These are phyloP conservation scores for Paramarasmius palmivorus DNA, from an alignment of 1,284 basidiomycete species.

Conservation along the genomic window DNA sequence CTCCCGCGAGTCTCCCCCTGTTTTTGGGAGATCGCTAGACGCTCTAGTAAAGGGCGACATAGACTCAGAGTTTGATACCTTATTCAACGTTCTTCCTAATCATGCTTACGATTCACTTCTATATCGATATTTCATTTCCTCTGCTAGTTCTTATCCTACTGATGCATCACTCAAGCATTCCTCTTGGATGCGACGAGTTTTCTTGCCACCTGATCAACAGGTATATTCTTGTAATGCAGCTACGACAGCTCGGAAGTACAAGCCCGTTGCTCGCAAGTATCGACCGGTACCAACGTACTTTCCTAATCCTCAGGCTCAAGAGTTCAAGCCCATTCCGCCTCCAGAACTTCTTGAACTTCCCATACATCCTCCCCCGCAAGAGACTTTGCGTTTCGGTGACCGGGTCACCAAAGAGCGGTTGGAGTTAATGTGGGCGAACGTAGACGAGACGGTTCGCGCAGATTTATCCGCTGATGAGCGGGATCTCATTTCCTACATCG, in stretches of 20 bases:
- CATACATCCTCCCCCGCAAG: slow-evolving; percentile 17
- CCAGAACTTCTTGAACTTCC: slow-evolving; percentile 17
- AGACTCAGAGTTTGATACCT: slow-evolving; percentile 16
- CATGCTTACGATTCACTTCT: slow-evolving; percentile 19
- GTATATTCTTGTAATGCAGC: not conserved
- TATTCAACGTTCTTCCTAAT: slow-evolving; percentile 16
- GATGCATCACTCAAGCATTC: slow-evolving; percentile 9
- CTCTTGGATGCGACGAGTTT: slow-evolving; percentile 18
- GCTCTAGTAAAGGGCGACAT: slow-evolving; percentile 15
- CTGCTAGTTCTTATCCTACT: not conserved
- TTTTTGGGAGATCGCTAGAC: slow-evolving; percentile 19
- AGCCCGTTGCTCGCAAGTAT: slow-evolving; percentile 30
- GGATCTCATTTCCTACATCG: slow-evolving; percentile 23
- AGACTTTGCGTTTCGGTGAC: slow-evolving; percentile 1
- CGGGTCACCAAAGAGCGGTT: slow-evolving; percentile 19
- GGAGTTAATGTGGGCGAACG: slow-evolving; percentile 14
- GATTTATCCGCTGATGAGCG: slow-evolving; percentile 19
- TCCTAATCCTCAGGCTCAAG: slow-evolving; percentile 24
- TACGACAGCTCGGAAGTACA: slow-evolving; percentile 23
- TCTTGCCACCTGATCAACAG: slow-evolving; percentile 1
- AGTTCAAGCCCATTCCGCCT: slow-evolving; percentile 23
- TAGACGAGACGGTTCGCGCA: slow-evolving; percentile 7
- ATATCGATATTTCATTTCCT: not conserved
- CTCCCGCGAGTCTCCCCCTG: slow-evolving; percentile 13
- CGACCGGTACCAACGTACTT: slow-evolving; percentile 30